phyloP scores from a whole-genome alignment of 495 filamentous ascomycete species.

The Penicillium chermesinum region DNA sequence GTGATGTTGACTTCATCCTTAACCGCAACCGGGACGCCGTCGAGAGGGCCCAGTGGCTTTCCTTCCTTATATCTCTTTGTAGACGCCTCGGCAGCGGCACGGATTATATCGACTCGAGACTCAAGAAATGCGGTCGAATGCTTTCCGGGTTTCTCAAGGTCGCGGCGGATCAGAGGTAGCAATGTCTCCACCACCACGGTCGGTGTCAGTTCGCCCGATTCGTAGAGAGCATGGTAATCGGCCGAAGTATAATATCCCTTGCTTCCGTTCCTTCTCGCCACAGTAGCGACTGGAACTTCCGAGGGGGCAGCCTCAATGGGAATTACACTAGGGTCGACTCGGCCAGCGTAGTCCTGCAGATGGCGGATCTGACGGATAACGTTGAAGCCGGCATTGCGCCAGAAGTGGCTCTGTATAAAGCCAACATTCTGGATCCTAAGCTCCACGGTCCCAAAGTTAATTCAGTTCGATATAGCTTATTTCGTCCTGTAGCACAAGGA shows the following conservation, averaged over 20 bases:
- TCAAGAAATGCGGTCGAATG: slow-evolving; percentile 68
- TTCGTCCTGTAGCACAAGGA: neutral
- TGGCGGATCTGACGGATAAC: slow-evolving; percentile 51
- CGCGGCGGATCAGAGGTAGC: slow-evolving; percentile 62
- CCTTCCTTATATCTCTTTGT: slow-evolving; percentile 64
- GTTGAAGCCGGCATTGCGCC: slow-evolving; percentile 71
- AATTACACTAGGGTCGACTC: slow-evolving; percentile 83
- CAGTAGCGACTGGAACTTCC: slow-evolving; percentile 23
- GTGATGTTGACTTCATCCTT: slow-evolving; percentile 78
- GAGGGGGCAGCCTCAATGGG: slow-evolving; percentile 45
- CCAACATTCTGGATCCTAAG: slow-evolving; percentile 50
- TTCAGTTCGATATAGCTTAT: neutral
- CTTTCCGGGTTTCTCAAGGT: slow-evolving; percentile 44
- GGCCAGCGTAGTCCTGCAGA: slow-evolving; percentile 55
- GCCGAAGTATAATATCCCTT: slow-evolving; percentile 60
- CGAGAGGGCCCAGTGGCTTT: slow-evolving; percentile 59
- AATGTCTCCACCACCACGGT: slow-evolving; percentile 62
- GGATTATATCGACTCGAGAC: slow-evolving; percentile 53
- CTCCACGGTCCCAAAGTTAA: neutral
- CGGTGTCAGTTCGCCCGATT: slow-evolving; percentile 63
- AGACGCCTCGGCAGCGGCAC: slow-evolving; percentile 63
- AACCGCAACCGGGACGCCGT: slow-evolving; percentile 81
- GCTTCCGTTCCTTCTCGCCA: slow-evolving; percentile 27
- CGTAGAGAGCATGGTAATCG: slow-evolving; percentile 75
- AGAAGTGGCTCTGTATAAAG: slow-evolving; percentile 57